phyloP scores from a whole-genome alignment of 441 rosid species.

The Pelargonium australe region DNA sequence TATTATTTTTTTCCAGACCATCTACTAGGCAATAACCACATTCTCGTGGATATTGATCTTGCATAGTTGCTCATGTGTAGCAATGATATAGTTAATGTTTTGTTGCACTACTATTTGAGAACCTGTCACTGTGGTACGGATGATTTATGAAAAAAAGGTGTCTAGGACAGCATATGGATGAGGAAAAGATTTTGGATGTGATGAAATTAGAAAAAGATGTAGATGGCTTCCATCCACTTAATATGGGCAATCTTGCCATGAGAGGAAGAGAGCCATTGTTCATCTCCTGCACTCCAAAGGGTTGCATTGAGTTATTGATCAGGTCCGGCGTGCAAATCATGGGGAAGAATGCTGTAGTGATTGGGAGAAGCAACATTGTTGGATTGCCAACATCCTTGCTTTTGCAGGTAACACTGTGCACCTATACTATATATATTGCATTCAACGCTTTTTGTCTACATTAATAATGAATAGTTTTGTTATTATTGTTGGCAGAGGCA shows the following conservation, averaged over 20 bases:
- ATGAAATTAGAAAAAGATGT: constrained; percentile 74
- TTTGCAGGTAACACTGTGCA: constrained; percentile 50
- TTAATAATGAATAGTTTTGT: constrained; percentile 16
- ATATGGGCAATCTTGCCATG: constrained; percentile 88
- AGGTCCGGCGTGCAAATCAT: constrained; percentile 59
- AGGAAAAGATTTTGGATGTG: constrained; percentile 58
- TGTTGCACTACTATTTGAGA: constrained; percentile 21
- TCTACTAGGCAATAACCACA: constrained; percentile 9
- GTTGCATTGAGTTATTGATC: constrained; percentile 67
- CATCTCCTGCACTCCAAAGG: constrained; percentile 79
- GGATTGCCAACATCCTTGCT: constrained; percentile 71
- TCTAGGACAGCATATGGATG: constrained; percentile 67
- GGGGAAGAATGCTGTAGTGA: constrained; percentile 72
- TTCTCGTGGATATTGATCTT: constrained; percentile 7
- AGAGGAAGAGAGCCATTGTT: constrained; percentile 79
- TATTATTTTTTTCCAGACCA: background rate
- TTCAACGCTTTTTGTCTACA: constrained; percentile 1
- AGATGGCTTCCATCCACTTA: constrained; percentile 82
- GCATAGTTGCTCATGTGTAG: constrained; percentile 3
- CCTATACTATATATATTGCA: background rate
- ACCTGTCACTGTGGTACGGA: constrained; percentile 1
- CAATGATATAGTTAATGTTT: constrained; percentile 12
- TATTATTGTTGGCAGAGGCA: constrained; percentile 53
- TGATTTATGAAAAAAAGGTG: constrained; percentile 23
- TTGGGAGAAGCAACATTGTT: constrained; percentile 83